Evolutionary conservation across 768 basidiomycete species (phyloP).

Genomic region (Dacryopinax spathularia): DNA sequence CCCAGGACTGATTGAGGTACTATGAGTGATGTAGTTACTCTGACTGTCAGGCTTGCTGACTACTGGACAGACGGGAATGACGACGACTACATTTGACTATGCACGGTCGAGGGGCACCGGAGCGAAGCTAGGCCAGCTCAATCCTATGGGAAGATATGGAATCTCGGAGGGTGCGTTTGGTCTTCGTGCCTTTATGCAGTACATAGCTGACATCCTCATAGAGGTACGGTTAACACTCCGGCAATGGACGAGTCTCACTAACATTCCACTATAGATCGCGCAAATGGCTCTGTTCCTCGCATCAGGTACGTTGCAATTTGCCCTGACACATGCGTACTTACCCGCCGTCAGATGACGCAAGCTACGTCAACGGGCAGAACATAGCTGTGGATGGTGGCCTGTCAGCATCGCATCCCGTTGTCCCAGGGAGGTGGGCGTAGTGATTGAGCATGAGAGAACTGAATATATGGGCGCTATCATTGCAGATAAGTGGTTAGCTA

Average conservation of each 20-base stretch:
- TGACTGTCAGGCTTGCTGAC: background rate
- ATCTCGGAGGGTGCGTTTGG: slow-evolving; percentile 50
- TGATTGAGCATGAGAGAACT: slow-evolving; percentile 7
- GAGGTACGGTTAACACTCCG: background rate
- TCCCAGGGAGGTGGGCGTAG: slow-evolving; percentile 48
- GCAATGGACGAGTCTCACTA: background rate
- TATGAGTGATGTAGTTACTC: background rate
- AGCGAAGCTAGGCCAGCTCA: slow-evolving; percentile 67
- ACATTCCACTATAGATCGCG: slow-evolving; percentile 43
- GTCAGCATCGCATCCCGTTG: slow-evolving; percentile 61
- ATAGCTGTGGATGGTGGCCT: slow-evolving; percentile 79
- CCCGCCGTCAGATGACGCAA: slow-evolving; percentile 53
- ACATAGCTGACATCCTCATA: background rate
- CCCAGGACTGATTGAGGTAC: slow-evolving; percentile 69
- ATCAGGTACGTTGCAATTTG: slow-evolving; percentile 41
- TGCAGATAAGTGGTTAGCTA: no score
- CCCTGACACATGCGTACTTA: background rate
- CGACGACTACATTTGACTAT: slow-evolving; percentile 54
- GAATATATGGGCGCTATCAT: background rate
- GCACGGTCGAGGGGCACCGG: slow-evolving; percentile 63
- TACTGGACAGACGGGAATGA: slow-evolving; percentile 60
- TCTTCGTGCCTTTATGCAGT: background rate
- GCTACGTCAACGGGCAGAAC: slow-evolving; percentile 84
- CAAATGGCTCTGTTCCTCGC: slow-evolving; percentile 75
- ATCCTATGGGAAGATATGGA: slow-evolving; percentile 71